Conservation (phyloP, 2,329 filamentous ascomycete genomes). For the Claviceps maximensis region DNA sequence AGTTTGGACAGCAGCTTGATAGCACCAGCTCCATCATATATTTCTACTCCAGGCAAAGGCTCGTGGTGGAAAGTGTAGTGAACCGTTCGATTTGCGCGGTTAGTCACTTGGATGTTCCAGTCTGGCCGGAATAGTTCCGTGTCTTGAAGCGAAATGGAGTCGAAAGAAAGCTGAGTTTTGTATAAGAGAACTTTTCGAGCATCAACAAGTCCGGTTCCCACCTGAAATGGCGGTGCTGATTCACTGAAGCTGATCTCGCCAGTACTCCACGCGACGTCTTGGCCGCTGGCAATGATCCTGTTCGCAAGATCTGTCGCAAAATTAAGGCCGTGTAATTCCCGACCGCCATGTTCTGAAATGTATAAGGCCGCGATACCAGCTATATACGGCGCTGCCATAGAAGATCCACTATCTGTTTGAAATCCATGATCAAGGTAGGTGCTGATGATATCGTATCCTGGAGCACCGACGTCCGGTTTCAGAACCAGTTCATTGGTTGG, state of each 20-base stretch:
- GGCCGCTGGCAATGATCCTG: slow-evolving; percentile 23
- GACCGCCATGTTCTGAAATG: slow-evolving; percentile 28
- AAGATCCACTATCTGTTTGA: slow-evolving; percentile 37
- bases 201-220: slow-evolving; percentile 34
- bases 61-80: slow-evolving; percentile 29
- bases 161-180: slow-evolving; percentile 21
- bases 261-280: slow-evolving; percentile 18
- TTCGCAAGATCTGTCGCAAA: slow-evolving; percentile 20
- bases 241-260: slow-evolving; percentile 7
- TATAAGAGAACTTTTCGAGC: slow-evolving; percentile 29
- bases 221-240: slow-evolving; percentile 23
- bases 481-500: slow-evolving; percentile 36
- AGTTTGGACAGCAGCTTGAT: slow-evolving; percentile 16
- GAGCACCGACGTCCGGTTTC: slow-evolving; percentile 37
- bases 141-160: slow-evolving; percentile 35
- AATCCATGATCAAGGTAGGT: slow-evolving; percentile 32
- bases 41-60: slow-evolving; percentile 25
- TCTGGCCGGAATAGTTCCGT: slow-evolving; percentile 26
- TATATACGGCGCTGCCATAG: slow-evolving; percentile 42
- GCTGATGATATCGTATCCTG: slow-evolving; percentile 36
- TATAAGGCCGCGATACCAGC: slow-evolving; percentile 37
- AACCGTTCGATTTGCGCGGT: slow-evolving; percentile 25
- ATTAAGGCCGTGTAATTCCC: slow-evolving; percentile 22
- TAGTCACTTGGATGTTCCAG: slow-evolving; percentile 28
- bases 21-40: slow-evolving; percentile 17